These are phyloP conservation scores for Chaetomiaceae sp. DNA, from an alignment of 2,329 filamentous ascomycete species.

Conservation along the genomic window DNA sequence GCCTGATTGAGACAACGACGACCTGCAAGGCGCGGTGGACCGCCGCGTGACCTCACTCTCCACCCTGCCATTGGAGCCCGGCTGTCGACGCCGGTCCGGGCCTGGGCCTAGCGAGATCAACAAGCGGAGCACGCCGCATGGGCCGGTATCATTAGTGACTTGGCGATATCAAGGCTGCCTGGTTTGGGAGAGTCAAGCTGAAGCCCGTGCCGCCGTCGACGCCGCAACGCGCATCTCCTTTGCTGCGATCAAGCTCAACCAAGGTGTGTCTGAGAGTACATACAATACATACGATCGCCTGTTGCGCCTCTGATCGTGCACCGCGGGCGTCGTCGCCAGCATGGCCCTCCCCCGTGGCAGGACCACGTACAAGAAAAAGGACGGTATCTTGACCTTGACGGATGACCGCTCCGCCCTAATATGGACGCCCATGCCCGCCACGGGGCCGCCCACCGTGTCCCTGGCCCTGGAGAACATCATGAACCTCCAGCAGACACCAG, in stretches of 20 bases:
- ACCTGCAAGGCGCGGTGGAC: neutral
- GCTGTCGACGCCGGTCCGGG: neutral
- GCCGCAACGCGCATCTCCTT: neutral
- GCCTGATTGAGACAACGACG: too few relatives aligned
- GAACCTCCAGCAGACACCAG: conserved; percentile 93
- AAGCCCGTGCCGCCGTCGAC: conserved; percentile 1
- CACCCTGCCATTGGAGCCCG: conserved; percentile 15
- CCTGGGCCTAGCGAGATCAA: conserved; percentile 1
- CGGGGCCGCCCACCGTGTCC: conserved; percentile 60
- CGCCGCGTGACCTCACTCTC: conserved; percentile 16
- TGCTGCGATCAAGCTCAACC: neutral
- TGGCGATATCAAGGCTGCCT: conserved; percentile 6
- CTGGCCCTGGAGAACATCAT: conserved; percentile 73
- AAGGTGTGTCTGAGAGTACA: too few relatives aligned
- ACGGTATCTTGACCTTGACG: conserved; percentile 75
- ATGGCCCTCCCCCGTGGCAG: conserved; percentile 53
- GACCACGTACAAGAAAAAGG: conserved; percentile 90
- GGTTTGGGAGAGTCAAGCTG: neutral
- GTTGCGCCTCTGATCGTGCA: neutral
- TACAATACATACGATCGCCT: neutral
- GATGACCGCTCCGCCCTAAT: conserved; percentile 68
- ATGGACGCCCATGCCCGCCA: conserved; percentile 70
- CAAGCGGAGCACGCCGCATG: conserved; percentile 12
- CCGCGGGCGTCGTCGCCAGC: conserved; percentile 11
- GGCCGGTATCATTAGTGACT: conserved; percentile 10